Evolutionary conservation across 345 rosid species (phyloP).

Genomic region (Murraya koenigii): DNA sequence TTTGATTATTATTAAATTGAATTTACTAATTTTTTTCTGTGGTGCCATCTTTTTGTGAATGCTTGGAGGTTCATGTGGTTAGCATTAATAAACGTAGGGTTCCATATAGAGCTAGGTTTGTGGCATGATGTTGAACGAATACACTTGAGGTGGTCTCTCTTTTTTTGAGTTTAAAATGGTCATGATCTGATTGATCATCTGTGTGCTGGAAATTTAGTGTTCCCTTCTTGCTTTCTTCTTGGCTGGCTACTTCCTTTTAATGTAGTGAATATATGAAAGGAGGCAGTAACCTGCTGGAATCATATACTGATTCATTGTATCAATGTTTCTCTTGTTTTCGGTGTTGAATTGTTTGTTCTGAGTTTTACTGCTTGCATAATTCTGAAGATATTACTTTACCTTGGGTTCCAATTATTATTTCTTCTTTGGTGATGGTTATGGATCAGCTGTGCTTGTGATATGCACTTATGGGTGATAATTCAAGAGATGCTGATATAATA

Average conservation of each 20-base stretch:
- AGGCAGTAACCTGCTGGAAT: not conserved
- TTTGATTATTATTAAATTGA: conserved; percentile 2
- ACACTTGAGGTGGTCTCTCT: too few relatives aligned
- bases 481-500: not conserved
- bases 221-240: not conserved
- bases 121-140: not conserved
- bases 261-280: not conserved
- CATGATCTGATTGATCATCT: not conserved
- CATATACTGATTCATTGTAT: not conserved
- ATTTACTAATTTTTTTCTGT: not conserved
- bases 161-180: too few relatives aligned
- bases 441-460: not conserved
- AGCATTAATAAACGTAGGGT: not conserved
- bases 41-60: not conserved
- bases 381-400: not conserved
- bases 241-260: not conserved
- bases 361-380: not conserved
- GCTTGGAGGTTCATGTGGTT: not conserved
- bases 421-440: not conserved
- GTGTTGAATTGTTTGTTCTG: not conserved
- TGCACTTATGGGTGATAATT: not conserved
- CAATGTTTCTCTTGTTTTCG: not conserved
- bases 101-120: not conserved
- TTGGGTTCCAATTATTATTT: not conserved
- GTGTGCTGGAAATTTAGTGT: not conserved